phyloP scores from a whole-genome alignment of 2,329 filamentous ascomycete genomes.

The Xylariaceae sp. region DNA sequence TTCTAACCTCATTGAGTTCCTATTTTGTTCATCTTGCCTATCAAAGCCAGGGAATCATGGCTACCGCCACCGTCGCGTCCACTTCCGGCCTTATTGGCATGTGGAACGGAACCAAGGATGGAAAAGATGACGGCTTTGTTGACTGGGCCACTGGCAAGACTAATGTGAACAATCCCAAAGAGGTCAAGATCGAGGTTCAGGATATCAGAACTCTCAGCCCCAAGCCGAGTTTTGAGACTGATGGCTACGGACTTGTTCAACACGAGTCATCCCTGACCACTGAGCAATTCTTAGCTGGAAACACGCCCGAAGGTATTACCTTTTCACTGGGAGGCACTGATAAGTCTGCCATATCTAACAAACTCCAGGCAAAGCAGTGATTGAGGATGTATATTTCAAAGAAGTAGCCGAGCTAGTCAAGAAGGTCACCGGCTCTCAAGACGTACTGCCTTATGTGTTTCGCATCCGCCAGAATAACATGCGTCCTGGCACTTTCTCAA shows the following conservation, averaged over 20 bases:
- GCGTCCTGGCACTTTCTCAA: conserved; percentile 33
- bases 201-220: conserved; percentile 35
- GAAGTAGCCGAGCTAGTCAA: conserved; percentile 37
- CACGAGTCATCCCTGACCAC: conserved; percentile 34
- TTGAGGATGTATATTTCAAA: conserved; percentile 39
- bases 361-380: conserved; percentile 31
- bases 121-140: conserved; percentile 32
- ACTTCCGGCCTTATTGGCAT: conserved; percentile 39
- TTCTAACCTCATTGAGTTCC: background rate
- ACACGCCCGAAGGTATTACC: conserved; percentile 33
- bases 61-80: conserved; percentile 32
- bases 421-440: conserved; percentile 35
- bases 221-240: conserved; percentile 29
- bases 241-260: conserved; percentile 38
- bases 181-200: conserved; percentile 36
- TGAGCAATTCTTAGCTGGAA: conserved; percentile 36
- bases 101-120: conserved; percentile 39
- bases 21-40: background rate
- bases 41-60: conserved; percentile 27
- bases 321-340: background rate
- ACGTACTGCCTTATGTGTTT: conserved; percentile 38
- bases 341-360: conserved; percentile 15
- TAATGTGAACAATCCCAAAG: conserved; percentile 35
- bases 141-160: conserved; percentile 37
- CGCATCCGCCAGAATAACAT: conserved; percentile 38